Evolutionary conservation across 768 basidiomycete species (phyloP), one percentile per base, ranked within the genome.

Genomic region (Pseudohyphozyma bogoriensis): DNA sequence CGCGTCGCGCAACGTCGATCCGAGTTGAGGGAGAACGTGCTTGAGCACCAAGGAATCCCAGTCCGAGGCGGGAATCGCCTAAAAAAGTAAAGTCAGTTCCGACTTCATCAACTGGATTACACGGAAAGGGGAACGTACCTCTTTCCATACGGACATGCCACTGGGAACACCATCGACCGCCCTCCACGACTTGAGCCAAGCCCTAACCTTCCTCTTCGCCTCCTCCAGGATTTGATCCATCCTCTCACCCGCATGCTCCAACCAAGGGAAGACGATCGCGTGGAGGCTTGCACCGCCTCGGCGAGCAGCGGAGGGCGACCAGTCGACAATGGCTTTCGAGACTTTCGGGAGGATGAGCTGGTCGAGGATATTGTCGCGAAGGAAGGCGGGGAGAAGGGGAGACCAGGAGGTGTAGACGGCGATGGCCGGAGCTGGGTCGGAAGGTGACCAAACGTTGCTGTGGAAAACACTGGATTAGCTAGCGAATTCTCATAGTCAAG

Each of bases 301-400:
- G 49, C 59, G 44, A 51, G 40, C 37, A 13, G 82, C 9, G 15
- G 66, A 58, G 4, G 82, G 76, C 70, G 78, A 84, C 95, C 95
- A 99, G 53, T 87, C 84, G 6, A 82, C 79, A 36, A 96, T 81
- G 4, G 89, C 83, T 64, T 84, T 83, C 51, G 85, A 81, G 4
- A 99, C 81, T 74, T 97, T 99, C 2, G 95, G 95, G 26, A 99
- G 77, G 47, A 99, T 81, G 28, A 99, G 83, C 73, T 99, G 95
- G 71, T 96, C 92, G 63, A 99, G 82, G 60, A 99, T 79, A 71
- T 96, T 99, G 75, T 96, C 92, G 55, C 83, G 82, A 60, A 99
- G 84, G 75, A 96, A 99, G 0, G 80, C 80, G 1, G 95, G 95
- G 1, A 97, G 78, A 64, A 93, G 82, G 1, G 82, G 80, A 1